phyloP scores from a whole-genome alignment of 306 rosid genomes.

The Lathyrus aphaca region DNA sequence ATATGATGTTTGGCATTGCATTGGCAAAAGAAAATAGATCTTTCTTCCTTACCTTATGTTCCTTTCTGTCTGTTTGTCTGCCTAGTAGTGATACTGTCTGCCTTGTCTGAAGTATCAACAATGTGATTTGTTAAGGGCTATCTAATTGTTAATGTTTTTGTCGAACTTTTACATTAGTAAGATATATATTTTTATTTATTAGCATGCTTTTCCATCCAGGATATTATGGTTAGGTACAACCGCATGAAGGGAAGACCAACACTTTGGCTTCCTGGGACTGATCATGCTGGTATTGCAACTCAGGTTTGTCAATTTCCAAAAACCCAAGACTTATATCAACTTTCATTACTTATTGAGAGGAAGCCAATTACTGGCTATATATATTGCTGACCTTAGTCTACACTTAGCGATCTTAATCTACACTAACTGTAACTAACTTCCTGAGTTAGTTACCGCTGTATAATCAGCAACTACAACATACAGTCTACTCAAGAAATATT shows the following conservation, averaged over 20 bases:
- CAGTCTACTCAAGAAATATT: background rate
- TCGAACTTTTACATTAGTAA: slow-evolving; percentile 3
- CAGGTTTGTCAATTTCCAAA: slow-evolving; percentile 61
- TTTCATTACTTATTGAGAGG: slow-evolving; percentile 20
- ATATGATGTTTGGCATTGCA: slow-evolving; percentile 1
- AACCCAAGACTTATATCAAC: background rate
- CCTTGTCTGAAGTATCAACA: background rate
- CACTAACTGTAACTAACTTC: background rate
- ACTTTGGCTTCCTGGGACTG: slow-evolving; percentile 97
- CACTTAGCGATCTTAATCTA: background rate
- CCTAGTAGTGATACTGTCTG: background rate
- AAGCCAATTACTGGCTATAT: background rate
- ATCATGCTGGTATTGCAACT: slow-evolving; percentile 99
- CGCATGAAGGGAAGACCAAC: slow-evolving; percentile 98
- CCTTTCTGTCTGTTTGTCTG: slow-evolving; percentile 19
- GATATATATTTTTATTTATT: slow-evolving; percentile 12
- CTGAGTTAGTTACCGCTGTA: slow-evolving; percentile 1
- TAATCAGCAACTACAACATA: background rate
- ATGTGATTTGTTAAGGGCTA: background rate
- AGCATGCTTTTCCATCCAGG: slow-evolving; percentile 54
- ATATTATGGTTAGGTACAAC: slow-evolving; percentile 92
- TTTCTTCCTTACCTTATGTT: slow-evolving; percentile 26
- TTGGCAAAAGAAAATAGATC: background rate
- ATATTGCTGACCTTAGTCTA: background rate
- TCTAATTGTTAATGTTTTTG: slow-evolving; percentile 19